Conservation (phyloP, 805 yeast species). For the Cyberlindnera maritima region DNA sequence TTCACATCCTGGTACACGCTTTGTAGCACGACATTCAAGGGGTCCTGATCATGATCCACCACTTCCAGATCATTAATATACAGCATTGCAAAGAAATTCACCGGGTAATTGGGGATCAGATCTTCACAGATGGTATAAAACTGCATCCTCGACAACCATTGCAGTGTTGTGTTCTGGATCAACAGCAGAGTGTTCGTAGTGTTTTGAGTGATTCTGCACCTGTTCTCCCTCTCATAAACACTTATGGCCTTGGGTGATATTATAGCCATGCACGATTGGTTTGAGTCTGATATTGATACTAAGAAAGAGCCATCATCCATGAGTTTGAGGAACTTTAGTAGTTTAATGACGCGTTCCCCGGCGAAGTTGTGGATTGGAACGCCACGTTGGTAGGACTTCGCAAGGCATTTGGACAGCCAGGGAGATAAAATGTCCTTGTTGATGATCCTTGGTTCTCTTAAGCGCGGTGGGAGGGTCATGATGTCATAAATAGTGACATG, state of each 20-base stretch:
- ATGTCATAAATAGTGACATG: too few species aligned
- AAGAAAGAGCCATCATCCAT: slow-evolving; percentile 8
- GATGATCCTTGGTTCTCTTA: slow-evolving; percentile 4
- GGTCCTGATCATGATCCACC: slow-evolving; percentile 13
- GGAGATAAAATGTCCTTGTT: slow-evolving; percentile 5
- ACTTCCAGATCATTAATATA: slow-evolving; percentile 9
- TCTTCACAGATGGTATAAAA: slow-evolving; percentile 3
- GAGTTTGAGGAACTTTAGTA: slow-evolving; percentile 8
- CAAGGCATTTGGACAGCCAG: not conserved
- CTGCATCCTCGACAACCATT: slow-evolving; percentile 8
- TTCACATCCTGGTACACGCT: slow-evolving; percentile 8
- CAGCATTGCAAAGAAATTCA: slow-evolving; percentile 6
- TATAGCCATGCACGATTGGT: slow-evolving; percentile 6
- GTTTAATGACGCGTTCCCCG: slow-evolving; percentile 1
- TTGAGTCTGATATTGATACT: slow-evolving; percentile 11
- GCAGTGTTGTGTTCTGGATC: slow-evolving; percentile 2
- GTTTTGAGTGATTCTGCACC: slow-evolving; percentile 15
- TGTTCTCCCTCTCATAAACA: slow-evolving; percentile 11
- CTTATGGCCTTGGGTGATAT: slow-evolving; percentile 4
- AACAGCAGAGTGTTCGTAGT: slow-evolving; percentile 8
- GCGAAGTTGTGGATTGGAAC: not conserved
- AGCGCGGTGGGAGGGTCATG: not conserved
- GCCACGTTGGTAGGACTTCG: not conserved
- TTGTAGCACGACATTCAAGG: slow-evolving; percentile 4
- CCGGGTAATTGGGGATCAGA: not conserved